Evolutionary conservation across 1,139 yeast genomes (phyloP).

Genomic region (Taphrina pruni): DNA sequence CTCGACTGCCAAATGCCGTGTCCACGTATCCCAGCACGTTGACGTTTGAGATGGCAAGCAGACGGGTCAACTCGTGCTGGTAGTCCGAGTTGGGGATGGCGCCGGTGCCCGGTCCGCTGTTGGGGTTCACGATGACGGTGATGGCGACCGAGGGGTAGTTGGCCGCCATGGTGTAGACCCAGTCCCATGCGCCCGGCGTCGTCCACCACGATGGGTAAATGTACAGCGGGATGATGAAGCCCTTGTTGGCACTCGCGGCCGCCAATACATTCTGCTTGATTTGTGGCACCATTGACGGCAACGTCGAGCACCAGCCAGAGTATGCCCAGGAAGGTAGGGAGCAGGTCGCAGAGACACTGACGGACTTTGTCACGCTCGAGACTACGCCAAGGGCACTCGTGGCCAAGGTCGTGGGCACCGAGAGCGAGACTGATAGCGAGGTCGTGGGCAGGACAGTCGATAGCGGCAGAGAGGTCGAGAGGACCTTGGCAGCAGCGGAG

Average conservation of each 20-base stretch:
- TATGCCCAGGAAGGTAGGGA: constrained; percentile 24
- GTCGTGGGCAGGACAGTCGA: not conserved
- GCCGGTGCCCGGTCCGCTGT: constrained; percentile 20
- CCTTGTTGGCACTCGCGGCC: constrained; percentile 8
- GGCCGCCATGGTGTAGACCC: constrained; percentile 23
- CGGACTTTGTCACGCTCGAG: not conserved
- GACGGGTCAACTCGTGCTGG: constrained; percentile 19
- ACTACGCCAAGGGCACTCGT: constrained; percentile 1
- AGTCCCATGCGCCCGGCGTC: constrained; percentile 29
- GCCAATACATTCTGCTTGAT: constrained; percentile 8
- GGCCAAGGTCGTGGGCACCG: not conserved
- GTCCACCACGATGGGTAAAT: constrained; percentile 35
- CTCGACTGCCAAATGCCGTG: constrained; percentile 17
- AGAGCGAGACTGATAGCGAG: not conserved
- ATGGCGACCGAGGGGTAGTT: constrained; percentile 7
- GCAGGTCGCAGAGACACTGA: constrained; percentile 2
- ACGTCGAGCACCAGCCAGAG: constrained; percentile 24
- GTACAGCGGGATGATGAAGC: constrained; percentile 28
- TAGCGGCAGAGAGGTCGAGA: not conserved
- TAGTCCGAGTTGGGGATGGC: constrained; percentile 24
- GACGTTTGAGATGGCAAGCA: constrained; percentile 19
- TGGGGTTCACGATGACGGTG: constrained; percentile 23
- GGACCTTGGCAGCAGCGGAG: constrained; percentile 4
- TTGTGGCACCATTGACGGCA: constrained; percentile 11
- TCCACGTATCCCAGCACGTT: constrained; percentile 22